Base-by-base conservation (phyloP, 257 asterid species). In the Rehmannia glutinosa region DNA sequence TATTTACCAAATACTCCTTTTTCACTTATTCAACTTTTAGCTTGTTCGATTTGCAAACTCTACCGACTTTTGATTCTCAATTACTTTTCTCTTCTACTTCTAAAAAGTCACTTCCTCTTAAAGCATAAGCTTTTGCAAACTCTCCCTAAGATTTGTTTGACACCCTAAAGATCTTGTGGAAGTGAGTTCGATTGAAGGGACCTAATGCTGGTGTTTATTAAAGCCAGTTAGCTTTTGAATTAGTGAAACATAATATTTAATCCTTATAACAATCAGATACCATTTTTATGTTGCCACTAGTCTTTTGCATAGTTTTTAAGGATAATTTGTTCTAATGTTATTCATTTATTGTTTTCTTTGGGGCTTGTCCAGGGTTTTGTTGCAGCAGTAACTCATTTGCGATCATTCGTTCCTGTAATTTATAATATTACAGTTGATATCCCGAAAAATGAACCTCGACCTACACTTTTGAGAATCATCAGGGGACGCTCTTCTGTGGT, bases 401-500 rank as follows among this genome's bases (percentile, higher is more conserved):
- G 92, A 51, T 39, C 95, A 17, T 77, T 68, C 61, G 90, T 84
- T 73, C 97, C 90, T 19, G 92, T 75, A 27, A 83, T 91, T 4
- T 91, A 91, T 72, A 81, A 91, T 50, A 73, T 76, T 42, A 84
- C 97, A 42, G 74, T 84, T 52, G 95, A 96, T 62, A 80, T 91
- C 75, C 97, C 97, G 0, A 86, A 86, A 80, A 66, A 53, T n/a
- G 90, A 81, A 62, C 86, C 95, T 45, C 84, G 52, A 6, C 97
- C 96, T 2, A 91, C 97, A 65, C 66, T 91, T 63, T 63, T 91
- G 69, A 80, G 92, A 80, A 75, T 91, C 61, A 75, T 91, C 59
- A 83, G 87, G 71, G 96, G 96, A 30, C 77, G 80, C 41, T 80
- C 95, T 77, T 91, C 95, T 21, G 80, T 67, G 87, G 97, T 88